Conservation (phyloP, 2,329 filamentous ascomycete species). For the Lasiodiplodia sp. region DNA sequence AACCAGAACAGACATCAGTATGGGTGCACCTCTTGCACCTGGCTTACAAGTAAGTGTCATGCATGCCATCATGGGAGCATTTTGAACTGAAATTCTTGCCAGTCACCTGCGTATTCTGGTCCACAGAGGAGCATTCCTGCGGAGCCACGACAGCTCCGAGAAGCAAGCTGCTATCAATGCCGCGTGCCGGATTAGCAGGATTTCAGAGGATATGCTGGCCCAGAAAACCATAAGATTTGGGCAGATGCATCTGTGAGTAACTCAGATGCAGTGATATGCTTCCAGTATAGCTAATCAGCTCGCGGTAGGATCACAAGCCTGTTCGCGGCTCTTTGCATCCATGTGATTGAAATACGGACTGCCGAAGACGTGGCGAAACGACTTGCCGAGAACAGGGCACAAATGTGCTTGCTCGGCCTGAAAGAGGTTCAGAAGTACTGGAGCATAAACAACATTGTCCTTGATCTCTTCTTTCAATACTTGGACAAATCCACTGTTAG, state of each 20-base stretch:
- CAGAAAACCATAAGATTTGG: slow-evolving; percentile 53
- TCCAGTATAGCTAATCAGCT: background rate
- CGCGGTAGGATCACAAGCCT: slow-evolving; percentile 51
- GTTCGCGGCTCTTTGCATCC: slow-evolving; percentile 58
- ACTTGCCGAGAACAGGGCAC: slow-evolving; percentile 57
- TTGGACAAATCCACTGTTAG: slow-evolving; percentile 55
- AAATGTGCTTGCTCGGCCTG: slow-evolving; percentile 56
- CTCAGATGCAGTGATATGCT: slow-evolving; percentile 34
- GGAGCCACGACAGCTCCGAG: slow-evolving; percentile 42
- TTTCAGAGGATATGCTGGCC: slow-evolving; percentile 58
- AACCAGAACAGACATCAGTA: background rate
- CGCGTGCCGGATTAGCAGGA: slow-evolving; percentile 54
- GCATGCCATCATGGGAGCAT: slow-evolving; percentile 38
- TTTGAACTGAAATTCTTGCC: slow-evolving; percentile 51
- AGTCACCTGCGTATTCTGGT: slow-evolving; percentile 58
- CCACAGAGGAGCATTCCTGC: slow-evolving; percentile 53
- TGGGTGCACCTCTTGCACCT: slow-evolving; percentile 10
- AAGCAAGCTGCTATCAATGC: slow-evolving; percentile 54
- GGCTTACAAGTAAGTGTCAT: slow-evolving; percentile 5
- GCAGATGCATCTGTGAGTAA: slow-evolving; percentile 50
- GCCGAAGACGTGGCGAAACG: slow-evolving; percentile 49
- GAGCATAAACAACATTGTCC: slow-evolving; percentile 58
- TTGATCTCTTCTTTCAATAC: slow-evolving; percentile 58
- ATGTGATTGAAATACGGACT: slow-evolving; percentile 53
- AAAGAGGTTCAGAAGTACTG: slow-evolving; percentile 59